Conservation (phyloP, 768 basidiomycete genomes). For the Trametes villosa region DNA sequence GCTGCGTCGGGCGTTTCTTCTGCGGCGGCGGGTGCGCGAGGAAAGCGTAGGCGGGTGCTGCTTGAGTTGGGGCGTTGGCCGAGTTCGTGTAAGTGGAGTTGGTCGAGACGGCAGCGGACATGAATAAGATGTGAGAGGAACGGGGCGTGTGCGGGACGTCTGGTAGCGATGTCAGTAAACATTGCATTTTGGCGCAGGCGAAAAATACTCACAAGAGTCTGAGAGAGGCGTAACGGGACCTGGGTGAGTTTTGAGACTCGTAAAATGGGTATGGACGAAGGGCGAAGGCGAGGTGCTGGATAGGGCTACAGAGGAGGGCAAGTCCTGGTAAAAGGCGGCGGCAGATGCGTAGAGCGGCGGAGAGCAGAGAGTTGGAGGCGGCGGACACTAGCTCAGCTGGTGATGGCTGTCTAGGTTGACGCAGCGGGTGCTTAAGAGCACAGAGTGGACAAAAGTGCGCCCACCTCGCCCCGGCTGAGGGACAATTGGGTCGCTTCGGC, state of each 20-base stretch:
- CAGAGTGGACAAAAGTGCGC: constrained; percentile 31
- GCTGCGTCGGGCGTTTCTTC: constrained; percentile 34
- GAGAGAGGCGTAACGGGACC: not conserved
- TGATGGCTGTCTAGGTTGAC: constrained; percentile 19
- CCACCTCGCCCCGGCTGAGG: constrained; percentile 23
- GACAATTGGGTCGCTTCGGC: constrained; percentile 27
- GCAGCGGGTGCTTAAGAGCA: constrained; percentile 26
- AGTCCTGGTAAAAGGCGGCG: constrained; percentile 11
- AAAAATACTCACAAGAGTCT: constrained; percentile 9
- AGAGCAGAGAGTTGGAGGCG: constrained; percentile 10
- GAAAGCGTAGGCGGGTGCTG: constrained; percentile 33
- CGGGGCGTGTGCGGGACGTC: constrained; percentile 11
- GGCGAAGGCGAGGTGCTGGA: constrained; percentile 13
- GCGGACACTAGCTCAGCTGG: constrained; percentile 34
- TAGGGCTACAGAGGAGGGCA: constrained; percentile 28
- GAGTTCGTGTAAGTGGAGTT: constrained; percentile 8
- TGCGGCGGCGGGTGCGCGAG: constrained; percentile 37
- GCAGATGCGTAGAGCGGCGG: constrained; percentile 3
- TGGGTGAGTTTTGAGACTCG: not conserved
- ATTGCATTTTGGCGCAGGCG: not conserved
- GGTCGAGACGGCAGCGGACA: constrained; percentile 27
- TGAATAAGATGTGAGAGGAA: constrained; percentile 18
- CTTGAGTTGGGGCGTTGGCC: constrained; percentile 12
- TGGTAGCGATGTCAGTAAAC: constrained; percentile 5
- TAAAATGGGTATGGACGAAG: not conserved